Base-by-base conservation (phyloP, 2,329 filamentous ascomycete genomes). In the Talaromyces sp. region DNA sequence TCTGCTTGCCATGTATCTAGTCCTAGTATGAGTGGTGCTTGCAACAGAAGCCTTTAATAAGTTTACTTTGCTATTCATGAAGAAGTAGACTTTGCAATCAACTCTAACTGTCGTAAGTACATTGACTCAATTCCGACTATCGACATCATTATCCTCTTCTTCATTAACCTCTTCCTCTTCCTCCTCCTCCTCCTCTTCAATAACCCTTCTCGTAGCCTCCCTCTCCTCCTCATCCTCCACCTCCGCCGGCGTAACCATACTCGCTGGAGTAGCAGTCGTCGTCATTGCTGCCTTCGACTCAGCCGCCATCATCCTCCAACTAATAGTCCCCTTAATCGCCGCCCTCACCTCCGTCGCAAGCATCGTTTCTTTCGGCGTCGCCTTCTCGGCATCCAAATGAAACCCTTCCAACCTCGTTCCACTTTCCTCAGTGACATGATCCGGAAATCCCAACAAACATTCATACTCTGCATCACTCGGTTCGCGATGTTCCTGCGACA, bases 401-500 rank as follows among this genome's bases (percentile, higher is more conserved):
- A 73, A 73, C 33, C 21, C 61, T 25, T 48, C 53, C 21, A 63
- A 21, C 40, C 64, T 60, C 59, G 66, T 52, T 52, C 48, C 48
- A 57, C 64, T 58, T 39, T 63, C 63, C 4, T 39, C 51, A 4
- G 58, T 60, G 2, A 67, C 70, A 57, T 71, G 66, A 15, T 74
- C 72, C 13, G 77, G 77, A 22, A 80, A 65, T 1, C 57, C 58
- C 41, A 77, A 48, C 6, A 80, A 66, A 9, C 66, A 66, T 40
- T 59, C 58, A 57, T 75, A 76, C 3, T 74, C 72, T 6, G 60
- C 61, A 28, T 77, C 72, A 21, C 70, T 65, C 0, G 70, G 64
- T 2, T 61, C 56, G 4, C 64, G 63, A 6, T 71, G 56, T 46
- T 62, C 70, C 3, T 74, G 70, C 9, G 84, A 80, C 48, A 91